Evolutionary conservation across 208 protist genomes (phyloP).

Genomic region (Crithidia acanthocephali): DNA sequence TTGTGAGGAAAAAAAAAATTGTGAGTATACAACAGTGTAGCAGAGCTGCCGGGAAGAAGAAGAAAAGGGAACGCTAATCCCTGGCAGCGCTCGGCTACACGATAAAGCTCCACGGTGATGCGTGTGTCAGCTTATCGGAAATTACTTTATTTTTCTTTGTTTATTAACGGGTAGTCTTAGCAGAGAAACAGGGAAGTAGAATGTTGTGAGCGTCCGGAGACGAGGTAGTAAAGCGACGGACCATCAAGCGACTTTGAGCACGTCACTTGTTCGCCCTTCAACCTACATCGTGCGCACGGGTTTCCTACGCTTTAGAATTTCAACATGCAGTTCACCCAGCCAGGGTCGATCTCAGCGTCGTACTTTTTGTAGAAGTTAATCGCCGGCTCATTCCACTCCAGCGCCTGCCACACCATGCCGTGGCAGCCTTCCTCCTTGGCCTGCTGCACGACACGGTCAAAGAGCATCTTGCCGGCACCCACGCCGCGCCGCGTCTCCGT

Average conservation of each 20-base stretch:
- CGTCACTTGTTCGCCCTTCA: neutral
- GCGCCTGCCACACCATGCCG: constrained; percentile 62
- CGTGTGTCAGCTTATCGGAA: neutral
- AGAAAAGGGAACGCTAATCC: neutral
- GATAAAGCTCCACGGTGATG: constrained; percentile 6
- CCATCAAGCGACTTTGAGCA: too few species aligned
- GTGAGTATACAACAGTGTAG: constrained; percentile 37
- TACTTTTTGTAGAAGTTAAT: constrained; percentile 58
- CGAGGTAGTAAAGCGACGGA: too few species aligned
- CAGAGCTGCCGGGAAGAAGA: neutral
- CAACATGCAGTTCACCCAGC: constrained; percentile 60
- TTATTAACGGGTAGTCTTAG: neutral
- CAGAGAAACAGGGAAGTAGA: neutral
- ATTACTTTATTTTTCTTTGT: neutral
- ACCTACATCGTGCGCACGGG: neutral
- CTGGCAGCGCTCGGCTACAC: neutral
- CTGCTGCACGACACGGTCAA: constrained; percentile 44
- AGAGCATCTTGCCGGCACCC: constrained; percentile 42
- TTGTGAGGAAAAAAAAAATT: constrained; percentile 34
- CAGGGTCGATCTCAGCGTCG: constrained; percentile 42
- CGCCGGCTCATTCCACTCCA: constrained; percentile 58
- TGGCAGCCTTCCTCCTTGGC: constrained; percentile 50
- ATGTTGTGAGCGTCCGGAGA: too few species aligned
- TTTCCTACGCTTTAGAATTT: constrained; percentile 26
- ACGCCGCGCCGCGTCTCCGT: constrained; percentile 36